Percentiles rank a stretch among this genome's conserved stretches.
Conservation (phyloP, 2,329 filamentous ascomycete genomes). For the Pseudogymnoascus sp. region DNA sequence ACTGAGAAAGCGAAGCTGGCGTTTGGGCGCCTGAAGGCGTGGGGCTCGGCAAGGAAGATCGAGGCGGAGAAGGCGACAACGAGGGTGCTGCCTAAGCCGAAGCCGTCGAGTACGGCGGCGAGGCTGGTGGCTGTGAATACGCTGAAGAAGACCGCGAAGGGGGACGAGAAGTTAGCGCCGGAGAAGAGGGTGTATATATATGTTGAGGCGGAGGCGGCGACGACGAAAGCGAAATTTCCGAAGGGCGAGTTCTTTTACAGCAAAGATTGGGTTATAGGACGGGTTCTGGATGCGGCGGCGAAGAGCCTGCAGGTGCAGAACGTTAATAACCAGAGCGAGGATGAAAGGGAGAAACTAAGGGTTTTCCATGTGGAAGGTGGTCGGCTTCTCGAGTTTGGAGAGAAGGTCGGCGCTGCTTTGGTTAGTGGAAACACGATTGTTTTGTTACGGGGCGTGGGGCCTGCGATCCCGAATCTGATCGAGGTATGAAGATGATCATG, state of each 20-base stretch:
- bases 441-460: slow-evolving; percentile 74
- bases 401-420: slow-evolving; percentile 70
- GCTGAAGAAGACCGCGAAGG: slow-evolving; percentile 83
- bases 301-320: slow-evolving; percentile 73
- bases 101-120: slow-evolving; percentile 56
- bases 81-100: slow-evolving; percentile 54
- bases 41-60: slow-evolving; percentile 70
- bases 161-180: slow-evolving; percentile 69
- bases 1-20: slow-evolving; percentile 65
- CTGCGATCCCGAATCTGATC: slow-evolving; percentile 66
- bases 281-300: slow-evolving; percentile 72
- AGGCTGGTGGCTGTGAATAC: slow-evolving; percentile 64
- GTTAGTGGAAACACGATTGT: slow-evolving; percentile 87
- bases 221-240: slow-evolving; percentile 74
- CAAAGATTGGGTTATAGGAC: slow-evolving; percentile 82
- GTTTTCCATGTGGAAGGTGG: slow-evolving; percentile 94
- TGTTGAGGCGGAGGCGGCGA: slow-evolving; percentile 85
- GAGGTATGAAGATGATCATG: slow-evolving; percentile 35
- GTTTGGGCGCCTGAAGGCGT: slow-evolving; percentile 69
- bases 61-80: slow-evolving; percentile 40
- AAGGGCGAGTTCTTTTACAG: slow-evolving; percentile 76
- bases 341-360: slow-evolving; percentile 72
- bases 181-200: slow-evolving; percentile 88
- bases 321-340: slow-evolving; percentile 69
- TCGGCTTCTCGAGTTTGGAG: slow-evolving; percentile 75